Evolutionary conservation across 2,329 filamentous ascomycete species (phyloP), one percentile per base, ranked within the genome.

Genomic region (Colletotrichum tropicale): DNA sequence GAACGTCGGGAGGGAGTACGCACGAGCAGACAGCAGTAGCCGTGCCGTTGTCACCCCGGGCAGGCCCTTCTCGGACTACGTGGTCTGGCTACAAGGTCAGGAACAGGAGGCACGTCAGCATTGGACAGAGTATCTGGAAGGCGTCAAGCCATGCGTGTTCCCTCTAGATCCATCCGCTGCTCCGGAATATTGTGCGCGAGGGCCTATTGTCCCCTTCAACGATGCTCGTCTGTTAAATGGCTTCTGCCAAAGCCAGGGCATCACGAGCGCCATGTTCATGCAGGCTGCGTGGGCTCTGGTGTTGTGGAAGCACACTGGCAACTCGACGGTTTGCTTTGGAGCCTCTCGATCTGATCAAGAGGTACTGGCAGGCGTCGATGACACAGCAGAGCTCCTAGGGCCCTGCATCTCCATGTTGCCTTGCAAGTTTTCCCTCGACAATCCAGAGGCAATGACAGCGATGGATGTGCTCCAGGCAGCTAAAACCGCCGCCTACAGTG

Each of bases 401-500:
- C 38, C 38, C 38, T 43, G 38, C 38, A 43, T 43, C 38, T 43
- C 38, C 38, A 43, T 43, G 38, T 18, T 43, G 18, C 38, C 38
- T 12, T n/a, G 18, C 38, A 43, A 43, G 38, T 43, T 43, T 43
- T 43, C 38, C 38, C 18, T 43, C 38, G 38, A 43, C 8, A 43
- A 43, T 43, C 38, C 38, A 3, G 38, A 9, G 0, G 9, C 9
- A 43, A 43, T 43, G 38, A 43, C 38, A 0, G 38, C 38, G 9
- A 43, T n/a, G 3, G 9, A 43, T 43, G 38, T 43, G 38, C 38
- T 43, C 5, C 38, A n/a, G 0, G 38, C 9, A 43, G 38, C 38
- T 2, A 43, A 0, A 0, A 2, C 0, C 38, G 38, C 38, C 5
- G 38, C 38, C 18, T 43, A n/a, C 18, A 43, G 18, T 1, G 38